Conservation (phyloP, 2,329 filamentous ascomycete genomes). For the Fusarium luffae region DNA sequence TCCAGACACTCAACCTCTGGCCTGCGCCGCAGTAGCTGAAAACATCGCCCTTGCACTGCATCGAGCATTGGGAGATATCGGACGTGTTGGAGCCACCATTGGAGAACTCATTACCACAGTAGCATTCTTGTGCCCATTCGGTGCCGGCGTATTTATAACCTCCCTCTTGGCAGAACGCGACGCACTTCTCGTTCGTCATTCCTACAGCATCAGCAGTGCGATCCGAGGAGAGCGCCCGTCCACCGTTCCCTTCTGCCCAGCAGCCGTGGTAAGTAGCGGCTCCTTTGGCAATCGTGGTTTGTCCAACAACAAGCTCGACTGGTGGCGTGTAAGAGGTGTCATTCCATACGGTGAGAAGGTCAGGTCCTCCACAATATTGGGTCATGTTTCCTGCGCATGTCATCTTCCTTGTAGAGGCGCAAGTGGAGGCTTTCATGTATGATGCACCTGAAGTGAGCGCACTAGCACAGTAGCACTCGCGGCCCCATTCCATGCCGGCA, state of each 20-base stretch:
- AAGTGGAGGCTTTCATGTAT: constrained; percentile 29
- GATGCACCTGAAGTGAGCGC: constrained; percentile 27
- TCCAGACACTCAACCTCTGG: constrained; percentile 39
- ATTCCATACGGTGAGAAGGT: constrained; percentile 37
- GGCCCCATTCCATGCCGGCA: constrained; percentile 37
- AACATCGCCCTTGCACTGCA: constrained; percentile 43
- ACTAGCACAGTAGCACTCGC: constrained; percentile 40
- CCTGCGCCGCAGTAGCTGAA: constrained; percentile 43
- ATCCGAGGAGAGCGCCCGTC: constrained; percentile 34
- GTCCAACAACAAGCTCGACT: constrained; percentile 21
- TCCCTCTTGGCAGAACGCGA: constrained; percentile 44
- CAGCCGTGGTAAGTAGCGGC: constrained; percentile 37
- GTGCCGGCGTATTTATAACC: constrained; percentile 51
- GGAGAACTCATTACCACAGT: constrained; percentile 44
- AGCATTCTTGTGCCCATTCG: constrained; percentile 51
- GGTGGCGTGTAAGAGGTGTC: constrained; percentile 38
- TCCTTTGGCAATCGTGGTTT: constrained; percentile 34
- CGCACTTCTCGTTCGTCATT: constrained; percentile 47
- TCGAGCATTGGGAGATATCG: constrained; percentile 40
- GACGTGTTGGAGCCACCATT: constrained; percentile 27
- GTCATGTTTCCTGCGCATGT: constrained; percentile 34
- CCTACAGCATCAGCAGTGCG: constrained; percentile 9
- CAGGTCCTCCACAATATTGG: constrained; percentile 39
- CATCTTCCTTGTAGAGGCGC: constrained; percentile 35
- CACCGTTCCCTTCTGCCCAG: constrained; percentile 26